Percentiles rank a stretch among this genome's conserved stretches.
Evolutionary conservation across 2,329 filamentous ascomycete genomes (phyloP).

Genomic region (Thermothelomyces thermophilus): DNA sequence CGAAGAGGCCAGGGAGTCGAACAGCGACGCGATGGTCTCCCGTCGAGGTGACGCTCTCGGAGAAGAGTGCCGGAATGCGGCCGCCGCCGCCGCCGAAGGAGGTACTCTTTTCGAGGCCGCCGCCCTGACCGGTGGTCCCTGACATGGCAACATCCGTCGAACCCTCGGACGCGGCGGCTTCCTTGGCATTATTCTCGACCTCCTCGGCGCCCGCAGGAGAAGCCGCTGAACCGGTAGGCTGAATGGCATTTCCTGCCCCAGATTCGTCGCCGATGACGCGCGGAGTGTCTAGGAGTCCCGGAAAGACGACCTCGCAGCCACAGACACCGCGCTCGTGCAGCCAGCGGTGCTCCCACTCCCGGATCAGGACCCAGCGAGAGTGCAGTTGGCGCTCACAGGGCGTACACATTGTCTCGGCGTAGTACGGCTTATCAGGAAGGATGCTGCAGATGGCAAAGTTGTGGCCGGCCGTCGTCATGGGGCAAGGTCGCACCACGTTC

Average conservation of each 20-base stretch:
- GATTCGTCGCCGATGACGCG: slow-evolving; percentile 21
- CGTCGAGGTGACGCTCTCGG: slow-evolving; percentile 8
- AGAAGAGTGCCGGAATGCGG: slow-evolving; percentile 13
- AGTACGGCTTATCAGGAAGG: slow-evolving; percentile 28
- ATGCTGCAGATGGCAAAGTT: slow-evolving; percentile 32
- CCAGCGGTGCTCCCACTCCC: slow-evolving; percentile 38
- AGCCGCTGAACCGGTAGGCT: background rate
- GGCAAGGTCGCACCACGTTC: slow-evolving; percentile 37
- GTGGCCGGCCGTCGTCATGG: slow-evolving; percentile 34
- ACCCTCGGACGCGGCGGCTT: background rate
- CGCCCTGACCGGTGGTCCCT: background rate
- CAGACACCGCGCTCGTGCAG: slow-evolving; percentile 41
- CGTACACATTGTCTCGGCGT: slow-evolving; percentile 33
- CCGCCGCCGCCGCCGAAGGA: background rate
- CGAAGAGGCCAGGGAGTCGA: slow-evolving; percentile 33
- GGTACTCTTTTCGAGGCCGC: background rate
- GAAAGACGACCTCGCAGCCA: slow-evolving; percentile 34
- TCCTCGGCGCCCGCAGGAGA: background rate
- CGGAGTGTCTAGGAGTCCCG: slow-evolving; percentile 30
- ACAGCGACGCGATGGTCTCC: slow-evolving; percentile 24
- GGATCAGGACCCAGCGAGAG: slow-evolving; percentile 34
- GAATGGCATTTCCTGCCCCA: background rate
- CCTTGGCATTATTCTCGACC: no score
- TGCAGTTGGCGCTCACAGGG: slow-evolving; percentile 35
- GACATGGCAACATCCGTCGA: background rate